Evolutionary conservation across 2,329 filamentous ascomycete species (phyloP), one percentile per base, ranked within the genome.

Genomic region (Xylariaceae sp.): DNA sequence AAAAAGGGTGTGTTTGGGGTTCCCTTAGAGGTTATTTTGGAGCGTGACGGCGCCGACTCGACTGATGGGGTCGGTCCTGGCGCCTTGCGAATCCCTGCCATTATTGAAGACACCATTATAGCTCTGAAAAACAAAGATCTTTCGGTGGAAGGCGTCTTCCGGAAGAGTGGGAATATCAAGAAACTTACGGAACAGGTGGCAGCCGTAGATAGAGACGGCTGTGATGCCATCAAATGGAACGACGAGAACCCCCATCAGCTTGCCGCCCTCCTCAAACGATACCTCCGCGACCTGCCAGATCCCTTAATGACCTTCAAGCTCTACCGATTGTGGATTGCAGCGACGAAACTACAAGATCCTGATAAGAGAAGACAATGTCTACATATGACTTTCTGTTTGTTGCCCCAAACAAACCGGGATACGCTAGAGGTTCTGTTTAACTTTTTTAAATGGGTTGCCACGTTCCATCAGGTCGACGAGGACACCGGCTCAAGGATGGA

Each of bases 121-220:
- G 91, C 91, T 9, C 96, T 99, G 89, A 86, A 91, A 64, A 94
- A 92, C 72, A 97, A 99, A 90, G 94, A 99, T 71, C 91, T 99
- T 76, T 97, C 92, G 1, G 90, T 99, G 1, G 94, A 99, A 72
- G 94, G 94, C 65, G 91, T 99, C 27, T 99, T 99, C 82, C 86
- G 94, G 64, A 99, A 99, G 80, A 99, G 97, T 66, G 94, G 94
- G 64, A 99, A 97, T 71, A 96, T 99, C 74, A 92, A 94, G 71
- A 89, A 91, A 63, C 79, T 96, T 44, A 89, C 88, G 63, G 91
- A 96, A 58, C 78, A 95, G 5, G 86, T 90, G 40, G 89, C 95
- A 53, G 79, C 86, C 64, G 91, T 99, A 60, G 94, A 99, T 70
- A 83, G 83, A 44, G 87, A 90, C 51, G 92, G 90, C 42, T 89